These are phyloP conservation scores for Candida maesae DNA, from an alignment of 805 yeast species.

Conservation along the genomic window DNA sequence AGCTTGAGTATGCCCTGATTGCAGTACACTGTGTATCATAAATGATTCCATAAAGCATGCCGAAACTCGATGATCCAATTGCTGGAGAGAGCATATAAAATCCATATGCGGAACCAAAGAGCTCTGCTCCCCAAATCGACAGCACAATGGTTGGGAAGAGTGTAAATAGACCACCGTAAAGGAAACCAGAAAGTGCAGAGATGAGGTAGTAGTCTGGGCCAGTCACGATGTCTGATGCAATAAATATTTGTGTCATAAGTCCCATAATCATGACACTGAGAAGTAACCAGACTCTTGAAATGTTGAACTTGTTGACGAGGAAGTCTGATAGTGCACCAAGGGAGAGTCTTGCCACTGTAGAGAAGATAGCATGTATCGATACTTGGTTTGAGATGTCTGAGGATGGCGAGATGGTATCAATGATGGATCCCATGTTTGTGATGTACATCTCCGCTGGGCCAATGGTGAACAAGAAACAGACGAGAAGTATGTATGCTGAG, in stretches of 20 bases:
- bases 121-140: constrained; percentile 80
- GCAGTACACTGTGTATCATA: constrained; percentile 42
- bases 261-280: constrained; percentile 33
- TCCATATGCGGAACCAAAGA: constrained; percentile 93
- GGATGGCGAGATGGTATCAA: constrained; percentile 26
- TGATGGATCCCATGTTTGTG: constrained; percentile 75
- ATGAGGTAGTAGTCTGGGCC: constrained; percentile 25
- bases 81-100: constrained; percentile 87
- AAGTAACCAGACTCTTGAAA: constrained; percentile 32
- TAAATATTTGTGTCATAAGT: constrained; percentile 32
- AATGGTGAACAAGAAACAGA: constrained; percentile 59
- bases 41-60: constrained; percentile 62
- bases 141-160: constrained; percentile 82
- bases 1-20: background rate
- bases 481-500: constrained; percentile 59
- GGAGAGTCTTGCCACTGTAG: constrained; percentile 65
- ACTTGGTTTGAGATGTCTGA: constrained; percentile 44
- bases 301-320: constrained; percentile 29
- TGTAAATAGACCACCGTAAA: constrained; percentile 84
- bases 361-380: constrained; percentile 57
- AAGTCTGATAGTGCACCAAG: constrained; percentile 71
- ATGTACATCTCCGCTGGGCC: constrained; percentile 88
- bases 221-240: constrained; percentile 22
- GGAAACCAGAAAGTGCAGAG: constrained; percentile 57
- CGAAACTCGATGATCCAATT: constrained; percentile 65